These are phyloP conservation scores for Spongiforma sp. DNA, from an alignment of 1,284 basidiomycete genomes.

Conservation along the genomic window DNA sequence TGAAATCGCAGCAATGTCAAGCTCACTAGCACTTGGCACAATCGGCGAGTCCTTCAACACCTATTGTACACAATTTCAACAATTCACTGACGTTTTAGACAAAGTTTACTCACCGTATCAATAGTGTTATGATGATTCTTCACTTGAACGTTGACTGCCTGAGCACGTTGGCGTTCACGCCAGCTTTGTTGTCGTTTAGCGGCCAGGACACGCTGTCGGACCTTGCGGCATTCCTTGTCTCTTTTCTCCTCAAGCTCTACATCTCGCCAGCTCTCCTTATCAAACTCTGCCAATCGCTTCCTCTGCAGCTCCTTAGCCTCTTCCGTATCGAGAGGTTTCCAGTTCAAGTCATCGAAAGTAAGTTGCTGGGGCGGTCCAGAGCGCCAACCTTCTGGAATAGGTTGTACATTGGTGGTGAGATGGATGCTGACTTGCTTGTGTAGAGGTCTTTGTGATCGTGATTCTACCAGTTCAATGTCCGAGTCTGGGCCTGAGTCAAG, in stretches of 20 bases:
- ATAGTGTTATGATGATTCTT: neutral
- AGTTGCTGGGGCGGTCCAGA: neutral
- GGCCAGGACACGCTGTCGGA: neutral
- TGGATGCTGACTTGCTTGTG: neutral
- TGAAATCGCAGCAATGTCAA: slow-evolving; percentile 14
- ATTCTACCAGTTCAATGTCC: neutral
- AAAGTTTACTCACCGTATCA: neutral
- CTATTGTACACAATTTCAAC: neutral
- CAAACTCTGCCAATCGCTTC: neutral
- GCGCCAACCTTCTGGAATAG: neutral
- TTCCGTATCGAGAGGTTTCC: neutral
- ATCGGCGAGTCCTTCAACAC: neutral
- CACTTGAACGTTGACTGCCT: neutral
- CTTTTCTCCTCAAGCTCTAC: neutral
- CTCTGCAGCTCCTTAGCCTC: neutral
- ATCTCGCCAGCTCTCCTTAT: neutral
- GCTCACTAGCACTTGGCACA: neutral
- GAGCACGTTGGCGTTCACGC: neutral
- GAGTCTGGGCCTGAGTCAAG: too few species aligned
- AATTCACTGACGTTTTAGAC: neutral
- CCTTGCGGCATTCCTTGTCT: neutral
- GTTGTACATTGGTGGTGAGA: neutral
- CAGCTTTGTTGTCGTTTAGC: neutral
- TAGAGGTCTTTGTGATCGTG: neutral
- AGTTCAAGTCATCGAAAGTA: neutral